phyloP scores from a whole-genome alignment of 768 basidiomycete genomes.

The Lentinula edodes region DNA sequence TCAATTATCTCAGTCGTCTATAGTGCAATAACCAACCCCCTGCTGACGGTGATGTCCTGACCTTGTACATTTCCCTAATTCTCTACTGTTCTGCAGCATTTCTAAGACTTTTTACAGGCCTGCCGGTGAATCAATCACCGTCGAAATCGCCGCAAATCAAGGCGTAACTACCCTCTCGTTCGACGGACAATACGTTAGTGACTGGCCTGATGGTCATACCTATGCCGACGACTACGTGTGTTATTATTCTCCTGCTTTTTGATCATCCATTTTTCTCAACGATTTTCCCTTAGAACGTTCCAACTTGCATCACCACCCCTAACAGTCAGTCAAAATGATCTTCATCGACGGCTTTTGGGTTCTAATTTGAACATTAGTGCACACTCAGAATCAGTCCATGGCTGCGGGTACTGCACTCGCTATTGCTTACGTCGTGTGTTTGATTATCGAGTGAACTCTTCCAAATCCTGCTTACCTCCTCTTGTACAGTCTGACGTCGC shows the following conservation, averaged over 20 bases:
- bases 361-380: conserved; percentile 28
- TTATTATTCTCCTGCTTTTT: neutral
- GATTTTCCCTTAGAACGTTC: conserved; percentile 23
- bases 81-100: neutral
- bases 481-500: conserved; percentile 38
- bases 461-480: neutral
- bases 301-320: conserved; percentile 38
- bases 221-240: conserved; percentile 44
- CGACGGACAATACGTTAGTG: conserved; percentile 28
- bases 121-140: conserved; percentile 40
- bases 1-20: neutral
- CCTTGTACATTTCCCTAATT: neutral
- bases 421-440: conserved; percentile 42
- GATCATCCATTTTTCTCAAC: neutral
- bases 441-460: neutral
- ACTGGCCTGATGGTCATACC: conserved; percentile 40
- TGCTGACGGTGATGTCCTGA: conserved; percentile 8
- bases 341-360: neutral
- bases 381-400: conserved; percentile 44
- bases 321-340: conserved; percentile 33
- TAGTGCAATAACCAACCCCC: conserved; percentile 9
- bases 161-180: conserved; percentile 42
- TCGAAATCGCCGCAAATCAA: conserved; percentile 45
- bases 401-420: conserved; percentile 54
- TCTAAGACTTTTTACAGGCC: conserved; percentile 25